Base-by-base conservation (phyloP, 805 yeast genomes). In the Suhomyces vadensis region DNA sequence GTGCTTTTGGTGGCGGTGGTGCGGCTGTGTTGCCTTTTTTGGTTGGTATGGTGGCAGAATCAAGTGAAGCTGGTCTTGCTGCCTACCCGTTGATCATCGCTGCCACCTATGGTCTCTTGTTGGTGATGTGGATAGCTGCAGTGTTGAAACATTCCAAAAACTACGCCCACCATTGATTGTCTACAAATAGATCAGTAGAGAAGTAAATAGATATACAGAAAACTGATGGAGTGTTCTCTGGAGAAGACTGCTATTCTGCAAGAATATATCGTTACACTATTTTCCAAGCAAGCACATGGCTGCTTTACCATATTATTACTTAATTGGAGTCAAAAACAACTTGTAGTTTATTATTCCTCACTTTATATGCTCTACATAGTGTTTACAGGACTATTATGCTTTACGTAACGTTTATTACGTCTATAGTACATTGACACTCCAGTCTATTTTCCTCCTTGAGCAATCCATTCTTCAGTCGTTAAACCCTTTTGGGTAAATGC, bases 401-500 rank as follows among this genome's bases (percentile, higher is more conserved):
- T n/a, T n/a, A n/a, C n/a, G n/a, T n/a, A n/a, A n/a, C n/a, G n/a
- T n/a, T n/a, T n/a, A n/a, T n/a, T n/a, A n/a, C n/a, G n/a, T n/a
- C n/a, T n/a, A n/a, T n/a, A n/a, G n/a, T n/a, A n/a, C n/a, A n/a
- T n/a, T n/a, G n/a, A n/a, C n/a, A n/a, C n/a, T n/a, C n/a, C n/a
- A n/a, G n/a, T n/a, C 16, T 29, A 33, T 19, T 37, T 41, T 13
- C 74, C 74, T 5, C 73, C 74, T 46, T 70, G 75, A 4, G 56
- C 56, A 26, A 42, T 42, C 96, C 97, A 92, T 63, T 92, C 99
- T n/a, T 79, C 87, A 1, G 83, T 81, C 0, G 97, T 91, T 59
- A 82, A 92, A 9, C 73, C 86, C 67, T 88, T 90, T 58, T 94
- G 97, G 0, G 97, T 89, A 63, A 95, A 94, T 0, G 99, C 98